Conservation (phyloP, 495 filamentous ascomycete species). For the Tuber brumale region DNA sequence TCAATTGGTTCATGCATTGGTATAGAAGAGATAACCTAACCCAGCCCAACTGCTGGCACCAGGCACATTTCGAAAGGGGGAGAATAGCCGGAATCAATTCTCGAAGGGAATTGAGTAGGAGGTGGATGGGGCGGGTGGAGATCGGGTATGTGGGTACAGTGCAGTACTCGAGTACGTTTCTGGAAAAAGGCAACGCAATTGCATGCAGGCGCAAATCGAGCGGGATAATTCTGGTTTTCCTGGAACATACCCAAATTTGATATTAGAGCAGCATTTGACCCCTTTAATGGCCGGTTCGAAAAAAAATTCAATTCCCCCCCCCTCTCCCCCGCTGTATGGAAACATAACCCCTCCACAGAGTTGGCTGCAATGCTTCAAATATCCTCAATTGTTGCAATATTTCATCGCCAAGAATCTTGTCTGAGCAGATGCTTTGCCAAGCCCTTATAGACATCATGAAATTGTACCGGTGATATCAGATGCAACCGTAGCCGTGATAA, state of each 20-base stretch:
- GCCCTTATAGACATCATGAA: too few relatives aligned
- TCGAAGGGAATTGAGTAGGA: neutral
- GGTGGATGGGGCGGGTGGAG: neutral
- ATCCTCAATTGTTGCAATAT: too few relatives aligned
- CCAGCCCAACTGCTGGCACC: neutral
- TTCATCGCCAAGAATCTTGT: too few relatives aligned
- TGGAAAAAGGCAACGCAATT: neutral
- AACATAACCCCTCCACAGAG: too few relatives aligned
- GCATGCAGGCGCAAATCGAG: neutral
- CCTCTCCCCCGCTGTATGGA: too few relatives aligned
- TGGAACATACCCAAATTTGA: neutral
- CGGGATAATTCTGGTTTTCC: neutral
- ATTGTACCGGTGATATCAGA: too few relatives aligned
- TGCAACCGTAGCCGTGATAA: too few relatives aligned
- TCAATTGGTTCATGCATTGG: neutral
- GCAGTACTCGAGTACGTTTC: neutral
- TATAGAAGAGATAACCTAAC: neutral
- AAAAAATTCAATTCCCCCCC: too few relatives aligned
- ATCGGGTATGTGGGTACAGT: neutral
- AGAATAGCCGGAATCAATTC: neutral
- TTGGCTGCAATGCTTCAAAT: too few relatives aligned
- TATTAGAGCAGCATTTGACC: neutral
- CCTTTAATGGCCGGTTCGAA: neutral
- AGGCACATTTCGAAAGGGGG: neutral
- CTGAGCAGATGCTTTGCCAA: too few relatives aligned